Conservation (phyloP, 2,329 filamentous ascomycete genomes). For the Huntiella abstrusa region DNA sequence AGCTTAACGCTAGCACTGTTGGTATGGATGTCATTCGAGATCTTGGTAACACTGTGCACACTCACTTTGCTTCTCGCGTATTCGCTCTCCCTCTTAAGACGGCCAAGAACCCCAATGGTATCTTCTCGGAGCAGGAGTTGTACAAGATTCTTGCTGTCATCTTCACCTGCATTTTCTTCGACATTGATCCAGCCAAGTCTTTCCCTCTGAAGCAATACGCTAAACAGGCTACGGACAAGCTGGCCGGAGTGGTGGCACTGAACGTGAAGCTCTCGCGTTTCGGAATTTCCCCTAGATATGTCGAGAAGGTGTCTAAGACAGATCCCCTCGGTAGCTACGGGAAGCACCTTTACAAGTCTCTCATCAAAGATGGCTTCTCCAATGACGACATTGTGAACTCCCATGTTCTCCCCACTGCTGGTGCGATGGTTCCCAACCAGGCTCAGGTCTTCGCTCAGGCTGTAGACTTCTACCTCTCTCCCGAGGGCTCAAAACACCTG, state of each 20-base stretch:
- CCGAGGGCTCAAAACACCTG: conserved; percentile 34
- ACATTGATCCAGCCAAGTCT: conserved; percentile 46
- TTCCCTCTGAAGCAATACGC: conserved; percentile 44
- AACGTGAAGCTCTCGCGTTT: conserved; percentile 41
- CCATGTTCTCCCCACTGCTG: conserved; percentile 49
- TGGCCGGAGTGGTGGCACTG: conserved; percentile 42
- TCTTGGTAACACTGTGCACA: conserved; percentile 47
- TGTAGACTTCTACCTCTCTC: conserved; percentile 51
- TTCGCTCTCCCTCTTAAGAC: conserved; percentile 53
- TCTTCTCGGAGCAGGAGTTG: conserved; percentile 35
- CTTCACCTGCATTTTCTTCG: conserved; percentile 46
- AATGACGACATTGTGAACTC: conserved; percentile 50
- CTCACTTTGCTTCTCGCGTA: conserved; percentile 41
- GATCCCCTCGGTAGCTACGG: conserved; percentile 45
- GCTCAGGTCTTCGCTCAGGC: conserved; percentile 55
- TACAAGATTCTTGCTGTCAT: conserved; percentile 46
- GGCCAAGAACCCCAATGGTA: conserved; percentile 36
- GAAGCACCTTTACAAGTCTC: conserved; percentile 40
- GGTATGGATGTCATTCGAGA: conserved; percentile 56
- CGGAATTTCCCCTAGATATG: conserved; percentile 33
- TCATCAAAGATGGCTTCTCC: conserved; percentile 44
- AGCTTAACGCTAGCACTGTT: conserved; percentile 26
- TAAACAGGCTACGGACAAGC: conserved; percentile 34
- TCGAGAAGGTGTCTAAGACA: conserved; percentile 28
- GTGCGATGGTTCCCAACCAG: conserved; percentile 51